phyloP scores from a whole-genome alignment of 768 basidiomycete genomes.

The Lactifluus rugatus region DNA sequence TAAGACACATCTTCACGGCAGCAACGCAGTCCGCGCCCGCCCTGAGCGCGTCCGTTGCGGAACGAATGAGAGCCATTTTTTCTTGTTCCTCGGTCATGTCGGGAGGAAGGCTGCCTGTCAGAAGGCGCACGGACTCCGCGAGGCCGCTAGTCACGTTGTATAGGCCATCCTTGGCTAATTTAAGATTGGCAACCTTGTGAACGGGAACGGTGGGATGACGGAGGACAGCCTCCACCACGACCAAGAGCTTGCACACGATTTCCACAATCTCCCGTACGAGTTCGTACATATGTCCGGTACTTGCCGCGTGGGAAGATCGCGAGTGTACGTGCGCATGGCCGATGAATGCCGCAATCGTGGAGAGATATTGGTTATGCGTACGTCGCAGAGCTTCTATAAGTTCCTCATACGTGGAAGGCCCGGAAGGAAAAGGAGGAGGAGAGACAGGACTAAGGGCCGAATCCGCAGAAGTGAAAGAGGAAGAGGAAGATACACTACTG shows the following conservation, averaged over 20 bases:
- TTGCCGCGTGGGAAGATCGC: conserved; percentile 81
- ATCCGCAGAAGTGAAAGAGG: conserved; percentile 57
- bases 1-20: conserved; percentile 75
- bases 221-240: conserved; percentile 83
- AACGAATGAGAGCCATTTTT: conserved; percentile 63
- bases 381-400: conserved; percentile 68
- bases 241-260: conserved; percentile 83
- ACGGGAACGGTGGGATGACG: conserved; percentile 60
- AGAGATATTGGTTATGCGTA: conserved; percentile 85
- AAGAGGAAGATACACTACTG: conserved; percentile 65
- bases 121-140: conserved; percentile 75
- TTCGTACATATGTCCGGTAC: conserved; percentile 89
- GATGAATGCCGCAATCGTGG: conserved; percentile 94
- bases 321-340: conserved; percentile 94
- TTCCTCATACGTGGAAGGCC: conserved; percentile 57
- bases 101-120: conserved; percentile 44
- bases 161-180: conserved; percentile 64
- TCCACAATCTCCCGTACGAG: conserved; percentile 92
- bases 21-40: conserved; percentile 83
- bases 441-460: conserved; percentile 38
- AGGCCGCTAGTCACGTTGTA: conserved; percentile 81
- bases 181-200: conserved; percentile 55
- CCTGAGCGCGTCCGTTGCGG: conserved; percentile 82
- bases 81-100: conserved; percentile 70
- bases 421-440: conserved; percentile 51